A percentile compares a stretch with the other conserved stretches of the same genome.
These are phyloP conservation scores for Fusarium sulawesiense DNA, from an alignment of 2,329 filamentous ascomycete species.

Conservation along the genomic window DNA sequence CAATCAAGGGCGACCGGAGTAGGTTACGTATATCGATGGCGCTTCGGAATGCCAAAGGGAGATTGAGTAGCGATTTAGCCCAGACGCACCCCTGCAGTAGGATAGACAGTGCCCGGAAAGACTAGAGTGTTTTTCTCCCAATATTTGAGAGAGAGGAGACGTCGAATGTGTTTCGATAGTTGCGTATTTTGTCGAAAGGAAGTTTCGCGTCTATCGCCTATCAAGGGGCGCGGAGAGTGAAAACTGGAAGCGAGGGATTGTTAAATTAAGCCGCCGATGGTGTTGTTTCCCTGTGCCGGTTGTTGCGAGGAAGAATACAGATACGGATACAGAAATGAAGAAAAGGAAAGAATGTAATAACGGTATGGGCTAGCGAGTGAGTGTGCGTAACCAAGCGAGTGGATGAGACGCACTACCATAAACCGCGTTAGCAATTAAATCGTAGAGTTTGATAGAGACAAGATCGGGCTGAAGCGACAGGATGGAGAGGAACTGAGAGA, in stretches of 20 bases:
- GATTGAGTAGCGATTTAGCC: conserved; percentile 9
- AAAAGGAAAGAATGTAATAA: conserved; percentile 33
- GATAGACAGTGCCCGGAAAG: conserved; percentile 14
- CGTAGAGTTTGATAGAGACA: conserved; percentile 26
- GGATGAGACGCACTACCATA: conserved; percentile 42
- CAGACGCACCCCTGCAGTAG: conserved; percentile 5
- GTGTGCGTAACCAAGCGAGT: conserved; percentile 41
- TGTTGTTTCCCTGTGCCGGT: background rate
- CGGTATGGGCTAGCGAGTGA: conserved; percentile 30
- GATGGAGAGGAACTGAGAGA: conserved; percentile 31
- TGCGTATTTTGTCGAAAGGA: conserved; percentile 21
- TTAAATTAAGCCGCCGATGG: conserved; percentile 27
- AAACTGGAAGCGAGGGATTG: conserved; percentile 27
- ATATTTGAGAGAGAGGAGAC: background rate
- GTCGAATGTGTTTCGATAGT: conserved; percentile 6
- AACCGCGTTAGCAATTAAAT: conserved; percentile 37
- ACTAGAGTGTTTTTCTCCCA: conserved; percentile 5
- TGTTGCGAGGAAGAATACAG: conserved; percentile 20
- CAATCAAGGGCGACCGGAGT: conserved; percentile 18
- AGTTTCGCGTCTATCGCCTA: conserved; percentile 30
- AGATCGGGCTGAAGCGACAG: conserved; percentile 34
- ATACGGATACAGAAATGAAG: conserved; percentile 8
- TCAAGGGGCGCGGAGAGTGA: conserved; percentile 29
- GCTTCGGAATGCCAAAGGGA: conserved; percentile 33
- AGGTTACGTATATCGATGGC: conserved; percentile 16